Evolutionary conservation across 139 green algal species (phyloP).

Genomic region (Coccomyxa sp.): DNA sequence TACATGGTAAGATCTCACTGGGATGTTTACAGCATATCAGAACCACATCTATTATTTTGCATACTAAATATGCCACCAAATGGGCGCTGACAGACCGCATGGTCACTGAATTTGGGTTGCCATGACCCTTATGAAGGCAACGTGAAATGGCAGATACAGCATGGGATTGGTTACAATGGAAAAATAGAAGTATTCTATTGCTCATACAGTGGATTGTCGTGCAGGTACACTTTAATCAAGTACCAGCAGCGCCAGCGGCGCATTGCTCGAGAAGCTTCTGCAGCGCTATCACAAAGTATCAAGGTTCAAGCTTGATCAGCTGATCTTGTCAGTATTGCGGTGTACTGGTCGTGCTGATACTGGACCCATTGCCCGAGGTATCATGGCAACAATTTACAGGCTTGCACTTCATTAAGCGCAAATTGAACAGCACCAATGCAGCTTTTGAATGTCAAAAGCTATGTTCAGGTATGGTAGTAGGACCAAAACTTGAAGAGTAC

Average conservation of each 20-base stretch:
- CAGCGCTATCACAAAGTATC: neutral
- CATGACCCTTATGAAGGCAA: neutral
- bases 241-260: slow-evolving; percentile 13
- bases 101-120: neutral
- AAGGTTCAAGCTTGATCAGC: neutral
- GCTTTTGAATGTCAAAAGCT: no score
- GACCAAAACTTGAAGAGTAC: no score
- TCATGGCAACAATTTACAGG: no score
- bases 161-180: neutral
- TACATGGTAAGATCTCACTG: neutral
- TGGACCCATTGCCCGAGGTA: no score
- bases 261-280: neutral
- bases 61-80: neutral
- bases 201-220: neutral
- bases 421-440: no score
- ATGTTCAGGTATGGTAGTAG: no score
- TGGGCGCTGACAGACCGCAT: neutral
- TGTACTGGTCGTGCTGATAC: no score
- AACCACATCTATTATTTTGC: no score
- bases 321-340: no score
- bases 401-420: no score
- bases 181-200: neutral
- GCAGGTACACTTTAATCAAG: slow-evolving; percentile 24
- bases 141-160: no score
- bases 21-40: neutral